Evolutionary conservation across 2,329 filamentous ascomycete species (phyloP).

Genomic region (Teratosphaeria destructans): DNA sequence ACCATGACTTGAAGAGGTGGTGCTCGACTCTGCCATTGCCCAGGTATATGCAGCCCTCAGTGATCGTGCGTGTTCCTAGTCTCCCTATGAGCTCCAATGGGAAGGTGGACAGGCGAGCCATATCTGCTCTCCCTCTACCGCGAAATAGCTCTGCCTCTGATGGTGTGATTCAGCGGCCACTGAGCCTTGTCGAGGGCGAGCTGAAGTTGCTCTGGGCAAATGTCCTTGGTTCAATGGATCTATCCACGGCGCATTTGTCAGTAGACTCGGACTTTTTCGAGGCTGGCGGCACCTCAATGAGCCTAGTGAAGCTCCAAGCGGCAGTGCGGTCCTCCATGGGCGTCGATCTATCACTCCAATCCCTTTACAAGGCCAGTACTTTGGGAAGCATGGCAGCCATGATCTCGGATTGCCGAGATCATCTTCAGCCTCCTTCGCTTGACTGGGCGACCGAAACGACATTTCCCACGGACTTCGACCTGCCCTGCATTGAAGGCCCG

Average conservation of each 20-base stretch:
- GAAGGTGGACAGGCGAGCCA: not conserved
- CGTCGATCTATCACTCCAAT: not conserved
- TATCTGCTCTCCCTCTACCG: not conserved
- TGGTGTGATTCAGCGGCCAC: not conserved
- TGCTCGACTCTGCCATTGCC: not conserved
- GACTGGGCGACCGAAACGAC: not conserved
- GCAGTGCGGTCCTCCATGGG: not conserved
- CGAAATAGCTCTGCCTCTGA: too few relatives aligned
- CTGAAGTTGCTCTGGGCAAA: not conserved
- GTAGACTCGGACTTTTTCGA: not conserved
- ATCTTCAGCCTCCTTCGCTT: not conserved
- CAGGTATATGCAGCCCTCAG: not conserved
- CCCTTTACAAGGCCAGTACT: not conserved
- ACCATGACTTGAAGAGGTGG: not conserved
- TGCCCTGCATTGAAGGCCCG: not conserved
- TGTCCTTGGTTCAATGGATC: not conserved
- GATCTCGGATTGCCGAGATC: not conserved
- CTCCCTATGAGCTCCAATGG: not conserved
- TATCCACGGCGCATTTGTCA: not conserved
- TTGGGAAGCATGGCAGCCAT: not conserved
- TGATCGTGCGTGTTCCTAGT: not conserved
- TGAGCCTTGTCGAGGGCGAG: not conserved
- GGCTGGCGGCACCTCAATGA: not conserved
- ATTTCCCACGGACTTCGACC: not conserved
- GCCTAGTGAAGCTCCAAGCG: not conserved